Conservation (phyloP, 331 rosid genomes). For the Phaseolus coccineus region DNA sequence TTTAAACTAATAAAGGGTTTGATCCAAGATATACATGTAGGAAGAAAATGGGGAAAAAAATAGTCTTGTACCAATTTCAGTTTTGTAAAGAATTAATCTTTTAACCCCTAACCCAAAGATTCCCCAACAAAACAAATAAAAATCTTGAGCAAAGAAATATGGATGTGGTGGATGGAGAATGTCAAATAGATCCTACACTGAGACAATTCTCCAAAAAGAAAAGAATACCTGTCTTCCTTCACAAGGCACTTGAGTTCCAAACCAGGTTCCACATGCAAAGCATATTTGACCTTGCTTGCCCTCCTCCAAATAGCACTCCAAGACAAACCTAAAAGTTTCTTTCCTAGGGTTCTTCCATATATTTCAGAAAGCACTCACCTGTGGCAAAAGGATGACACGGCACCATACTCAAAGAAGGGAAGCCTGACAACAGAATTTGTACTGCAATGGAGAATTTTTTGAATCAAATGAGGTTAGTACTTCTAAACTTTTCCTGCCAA, state of each 20-base stretch:
- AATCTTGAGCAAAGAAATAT: neutral
- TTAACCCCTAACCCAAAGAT: too few relatives aligned
- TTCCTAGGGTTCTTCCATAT: constrained; percentile 45
- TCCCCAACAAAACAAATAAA: too few relatives aligned
- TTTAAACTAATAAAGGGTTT: too few relatives aligned
- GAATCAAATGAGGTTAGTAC: constrained; percentile 65
- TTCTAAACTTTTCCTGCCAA: constrained; percentile 19
- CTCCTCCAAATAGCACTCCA: constrained; percentile 34
- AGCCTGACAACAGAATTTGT: constrained; percentile 33
- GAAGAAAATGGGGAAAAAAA: too few relatives aligned
- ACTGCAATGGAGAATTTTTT: constrained; percentile 51
- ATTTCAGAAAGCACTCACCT: constrained; percentile 52
- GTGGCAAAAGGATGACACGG: constrained; percentile 23
- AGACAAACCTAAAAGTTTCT: constrained; percentile 28
- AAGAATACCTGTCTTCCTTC: constrained; percentile 64
- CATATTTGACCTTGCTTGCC: constrained; percentile 57
- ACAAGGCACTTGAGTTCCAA: constrained; percentile 53
- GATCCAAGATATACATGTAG: too few relatives aligned
- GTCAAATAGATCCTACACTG: constrained; percentile 17
- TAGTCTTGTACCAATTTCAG: too few relatives aligned
- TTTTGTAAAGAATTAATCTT: too few relatives aligned
- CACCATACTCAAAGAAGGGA: constrained; percentile 36
- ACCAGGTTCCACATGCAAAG: constrained; percentile 65
- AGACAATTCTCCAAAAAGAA: constrained; percentile 44
- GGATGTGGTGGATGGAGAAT: neutral